Evolutionary conservation across 805 yeast species (phyloP).

Genomic region (Debaryomyces prosopidis): DNA sequence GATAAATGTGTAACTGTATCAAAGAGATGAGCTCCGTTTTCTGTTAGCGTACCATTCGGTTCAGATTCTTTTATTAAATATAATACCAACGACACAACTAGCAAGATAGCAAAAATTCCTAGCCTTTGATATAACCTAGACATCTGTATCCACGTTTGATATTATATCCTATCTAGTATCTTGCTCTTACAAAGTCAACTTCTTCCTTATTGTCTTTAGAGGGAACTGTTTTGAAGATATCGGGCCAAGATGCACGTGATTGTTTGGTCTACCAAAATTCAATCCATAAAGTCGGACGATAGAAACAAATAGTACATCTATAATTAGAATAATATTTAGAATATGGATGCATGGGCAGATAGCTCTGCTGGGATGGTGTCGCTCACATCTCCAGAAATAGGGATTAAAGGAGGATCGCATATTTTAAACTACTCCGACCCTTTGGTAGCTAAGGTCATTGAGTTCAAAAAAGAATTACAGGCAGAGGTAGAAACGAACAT

Average conservation of each 20-base stretch:
- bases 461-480: constrained; percentile 29
- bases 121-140: background rate
- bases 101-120: background rate
- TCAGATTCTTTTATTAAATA: background rate
- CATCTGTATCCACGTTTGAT: background rate
- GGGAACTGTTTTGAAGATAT: too few relatives aligned
- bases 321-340: constrained; percentile 1
- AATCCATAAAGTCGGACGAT: background rate
- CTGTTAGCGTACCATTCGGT: background rate
- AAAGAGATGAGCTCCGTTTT: constrained; percentile 3
- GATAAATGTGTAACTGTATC: constrained; percentile 9
- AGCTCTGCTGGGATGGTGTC: constrained; percentile 6
- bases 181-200: too few relatives aligned
- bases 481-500: constrained; percentile 12
- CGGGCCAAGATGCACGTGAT: too few relatives aligned
- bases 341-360: constrained; percentile 27
- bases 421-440: constrained; percentile 26
- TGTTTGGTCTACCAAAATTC: background rate
- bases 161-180: too few relatives aligned
- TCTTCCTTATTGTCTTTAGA: too few relatives aligned
- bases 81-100: background rate
- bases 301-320: background rate
- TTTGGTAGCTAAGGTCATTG: constrained; percentile 22
- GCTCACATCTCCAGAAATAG: constrained; percentile 7
- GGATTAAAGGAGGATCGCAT: constrained; percentile 1